Conservation (phyloP, 805 yeast species). For the Candida coleopterorum region DNA sequence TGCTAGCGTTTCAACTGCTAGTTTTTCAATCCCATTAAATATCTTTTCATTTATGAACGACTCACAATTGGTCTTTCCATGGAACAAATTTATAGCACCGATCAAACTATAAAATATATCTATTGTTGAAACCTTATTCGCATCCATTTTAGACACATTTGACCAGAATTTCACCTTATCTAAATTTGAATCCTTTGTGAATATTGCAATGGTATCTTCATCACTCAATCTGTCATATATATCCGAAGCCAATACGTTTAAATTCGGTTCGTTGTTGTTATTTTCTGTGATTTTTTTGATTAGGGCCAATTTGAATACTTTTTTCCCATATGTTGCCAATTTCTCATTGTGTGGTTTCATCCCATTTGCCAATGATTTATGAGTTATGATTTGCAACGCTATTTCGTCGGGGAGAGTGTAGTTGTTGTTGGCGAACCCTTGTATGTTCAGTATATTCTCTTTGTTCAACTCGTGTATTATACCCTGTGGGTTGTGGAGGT, state of each 20-base stretch:
- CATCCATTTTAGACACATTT: slow-evolving; percentile 38
- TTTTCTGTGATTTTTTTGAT: slow-evolving; percentile 39
- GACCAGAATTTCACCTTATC: slow-evolving; percentile 63
- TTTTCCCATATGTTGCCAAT: slow-evolving; percentile 66
- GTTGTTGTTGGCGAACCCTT: slow-evolving; percentile 41
- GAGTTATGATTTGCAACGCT: slow-evolving; percentile 79
- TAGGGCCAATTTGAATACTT: slow-evolving; percentile 48
- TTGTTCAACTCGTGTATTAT: slow-evolving; percentile 48
- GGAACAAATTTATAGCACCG: slow-evolving; percentile 62
- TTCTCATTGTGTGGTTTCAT: slow-evolving; percentile 85
- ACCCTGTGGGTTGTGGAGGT: slow-evolving; percentile 42
- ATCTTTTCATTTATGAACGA: slow-evolving; percentile 53
- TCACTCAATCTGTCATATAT: slow-evolving; percentile 49
- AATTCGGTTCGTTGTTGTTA: slow-evolving; percentile 28
- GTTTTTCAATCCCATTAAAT: slow-evolving; percentile 18
- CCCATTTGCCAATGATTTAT: slow-evolving; percentile 93
- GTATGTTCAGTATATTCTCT: slow-evolving; percentile 45
- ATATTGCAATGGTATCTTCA: slow-evolving; percentile 46
- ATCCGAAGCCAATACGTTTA: slow-evolving; percentile 57
- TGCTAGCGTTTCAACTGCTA: too few species aligned
- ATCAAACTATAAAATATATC: slow-evolving; percentile 54
- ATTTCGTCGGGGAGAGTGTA: slow-evolving; percentile 56
- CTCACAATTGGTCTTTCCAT: slow-evolving; percentile 58
- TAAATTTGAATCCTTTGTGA: slow-evolving; percentile 45
- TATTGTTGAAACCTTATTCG: slow-evolving; percentile 41